Evolutionary conservation across 169 alveolate genomes (phyloP), one percentile per base, ranked within the genome.

Genomic region (Plasmodium relictum): DNA sequence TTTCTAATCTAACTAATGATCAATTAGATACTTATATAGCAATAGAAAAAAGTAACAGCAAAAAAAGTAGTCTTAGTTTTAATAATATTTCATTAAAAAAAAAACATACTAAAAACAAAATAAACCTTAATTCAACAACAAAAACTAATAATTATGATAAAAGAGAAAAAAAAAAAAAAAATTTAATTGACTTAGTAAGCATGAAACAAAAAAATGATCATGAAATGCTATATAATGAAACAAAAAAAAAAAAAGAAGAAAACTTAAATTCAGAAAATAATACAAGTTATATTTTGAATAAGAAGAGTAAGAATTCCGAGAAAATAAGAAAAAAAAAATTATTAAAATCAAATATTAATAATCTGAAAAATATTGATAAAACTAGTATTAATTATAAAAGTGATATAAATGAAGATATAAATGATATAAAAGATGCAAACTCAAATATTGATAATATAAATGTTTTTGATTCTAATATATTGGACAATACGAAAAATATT

Each of bases 281-380:
- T 31, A 31, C 39, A 31, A 31, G 39, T 31, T 31, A 2, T 3
- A 31, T 31, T 31, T 31, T 31, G 39, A 31, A 3, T 31, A 31
- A 31, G 39, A 3, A 31, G 1, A 31, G 3, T n/a, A 61, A 80
- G 52, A 26, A 41, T 20, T 70, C 31, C n/a, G 90, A 80, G 50
- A 16, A 68, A 37, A 69, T 80, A 8, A 37, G 90, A 56, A 80
- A 59, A 61, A 80, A 31, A 68, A 80, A 66, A 22, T 54, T 80
- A 16, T 62, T 80, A 39, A 65, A 54, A 44, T 73, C 66, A 50
- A 80, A 80, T 54, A 68, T 80, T 3, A 41, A 45, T n/a, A 80
- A 14, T 50, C n/a, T 80, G 18, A 80, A 56, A 22, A 80, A 80
- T 80, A 58, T 62, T 14, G 71, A 70, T 9, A 50, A 44, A 6